phyloP scores from a whole-genome alignment of 768 basidiomycete species.

The Boletus rubropictus region DNA sequence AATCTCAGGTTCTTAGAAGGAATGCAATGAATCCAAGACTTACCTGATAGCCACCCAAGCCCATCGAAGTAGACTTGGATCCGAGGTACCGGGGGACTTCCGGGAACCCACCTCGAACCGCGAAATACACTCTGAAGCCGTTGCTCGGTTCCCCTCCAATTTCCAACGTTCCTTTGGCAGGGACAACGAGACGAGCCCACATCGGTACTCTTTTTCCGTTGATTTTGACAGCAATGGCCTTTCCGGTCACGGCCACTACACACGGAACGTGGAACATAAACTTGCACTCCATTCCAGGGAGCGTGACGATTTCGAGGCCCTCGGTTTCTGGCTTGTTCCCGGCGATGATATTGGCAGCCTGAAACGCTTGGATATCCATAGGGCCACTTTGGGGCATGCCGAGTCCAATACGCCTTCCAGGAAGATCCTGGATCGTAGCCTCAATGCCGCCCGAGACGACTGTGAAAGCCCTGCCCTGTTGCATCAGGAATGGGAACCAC shows the following conservation, averaged over 20 bases:
- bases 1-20: conserved; percentile 1
- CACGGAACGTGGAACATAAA: conserved; percentile 46
- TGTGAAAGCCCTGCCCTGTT: conserved; percentile 39
- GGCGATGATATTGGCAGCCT: conserved; percentile 52
- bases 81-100: conserved; percentile 50
- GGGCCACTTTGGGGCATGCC: conserved; percentile 63
- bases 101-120: conserved; percentile 57
- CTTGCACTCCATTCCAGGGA: conserved; percentile 39
- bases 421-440: conserved; percentile 53
- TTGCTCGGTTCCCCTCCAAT: conserved; percentile 28
- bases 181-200: conserved; percentile 48
- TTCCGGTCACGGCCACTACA: conserved; percentile 54
- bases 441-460: conserved; percentile 53
- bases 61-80: conserved; percentile 61
- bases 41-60: conserved; percentile 56
- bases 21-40: conserved; percentile 1
- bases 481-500: neutral
- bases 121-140: conserved; percentile 53
- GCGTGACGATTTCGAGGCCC: conserved; percentile 48
- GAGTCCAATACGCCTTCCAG: conserved; percentile 45
- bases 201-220: conserved; percentile 35
- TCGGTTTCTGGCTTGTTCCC: conserved; percentile 48
- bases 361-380: conserved; percentile 55
- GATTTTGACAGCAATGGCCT: conserved; percentile 37
- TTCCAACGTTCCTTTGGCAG: conserved; percentile 38